Percentiles rank a stretch among this genome's conserved stretches.
Conservation (phyloP, 2,329 filamentous ascomycete genomes). For the Oidium heveae region DNA sequence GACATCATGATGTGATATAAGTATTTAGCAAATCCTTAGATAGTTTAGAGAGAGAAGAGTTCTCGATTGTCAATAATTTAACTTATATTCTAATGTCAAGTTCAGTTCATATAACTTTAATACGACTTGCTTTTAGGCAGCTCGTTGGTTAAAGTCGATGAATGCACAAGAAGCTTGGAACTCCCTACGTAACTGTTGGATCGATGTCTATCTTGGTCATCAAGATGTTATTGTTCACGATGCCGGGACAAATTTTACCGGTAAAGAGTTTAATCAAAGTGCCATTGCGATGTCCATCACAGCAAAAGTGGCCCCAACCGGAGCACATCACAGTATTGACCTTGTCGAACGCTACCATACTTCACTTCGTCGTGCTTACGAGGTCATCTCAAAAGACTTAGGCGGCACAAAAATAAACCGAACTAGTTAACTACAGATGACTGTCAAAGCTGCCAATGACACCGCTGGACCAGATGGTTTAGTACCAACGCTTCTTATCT, state of each 20-base stretch:
- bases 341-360: neutral
- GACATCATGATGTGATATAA: too few species aligned
- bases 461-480: neutral
- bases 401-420: neutral
- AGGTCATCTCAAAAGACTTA: neutral
- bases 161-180: neutral
- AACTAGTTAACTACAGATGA: neutral
- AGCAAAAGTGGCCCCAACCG: neutral
- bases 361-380: neutral
- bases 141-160: neutral
- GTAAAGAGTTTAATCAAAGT: slow-evolving; percentile 1
- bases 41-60: too few species aligned
- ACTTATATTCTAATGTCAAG: too few species aligned
- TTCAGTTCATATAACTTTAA: too few species aligned
- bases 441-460: neutral
- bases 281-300: neutral
- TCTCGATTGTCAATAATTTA: too few species aligned
- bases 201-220: slow-evolving; percentile 2
- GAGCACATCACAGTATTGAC: neutral
- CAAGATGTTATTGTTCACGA: slow-evolving; percentile 1
- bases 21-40: too few species aligned
- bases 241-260: slow-evolving; percentile 2
- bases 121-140: slow-evolving; percentile 1
- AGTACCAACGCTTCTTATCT: neutral
- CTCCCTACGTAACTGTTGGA: slow-evolving; percentile 1